Base-by-base conservation (phyloP, 768 basidiomycete genomes). In the Mycena vulgaris region DNA sequence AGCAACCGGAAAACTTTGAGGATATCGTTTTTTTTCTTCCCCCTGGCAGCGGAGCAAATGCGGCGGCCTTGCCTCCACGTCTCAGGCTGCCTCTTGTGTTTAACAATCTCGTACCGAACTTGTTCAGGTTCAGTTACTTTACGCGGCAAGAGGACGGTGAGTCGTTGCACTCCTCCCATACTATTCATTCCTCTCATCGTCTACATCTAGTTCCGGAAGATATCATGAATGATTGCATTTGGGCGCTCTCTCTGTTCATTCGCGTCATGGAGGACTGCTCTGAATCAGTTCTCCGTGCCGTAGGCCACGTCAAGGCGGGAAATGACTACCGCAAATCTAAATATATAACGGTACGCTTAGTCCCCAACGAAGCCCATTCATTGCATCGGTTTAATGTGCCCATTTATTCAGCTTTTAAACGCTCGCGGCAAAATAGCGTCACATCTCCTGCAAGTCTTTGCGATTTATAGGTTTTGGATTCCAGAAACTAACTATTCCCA, bases 61-160 rank as follows among this genome's bases (percentile, higher is more conserved):
- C 61, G n/a, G 25, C 39, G 21, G 42, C 21, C 9, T 58, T 67
- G 14, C 66, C 66, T 19, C 25, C 28, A 17, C 66, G 57, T 21
- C 66, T 56, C 52, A 62, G 56, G 30, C 60, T 63, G 21, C 52
- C 31, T 1, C 45, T 68, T 16, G 42, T 68, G 13, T 68, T 68
- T 8, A 68, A 68, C n/a, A 56, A 25, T 21, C 52, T 62, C 16
- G 33, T 70, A 8, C 37, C 51, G 21, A 62, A 56, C 40, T 57
- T 77, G n/a, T 78, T 75, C 64, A 68, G 57, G 35, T 77, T 75
- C 58, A 55, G 63, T n/a, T 75, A 75, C 58, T 75, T 77, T 45
- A 66, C 49, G 27, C 56, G 61, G 30, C 58, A 47, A 13, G 56
- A 68, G 10, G 77, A 77, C 42, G 73, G 74, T 75, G 30, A 39